These are phyloP conservation scores for Euclidium syriacum DNA, from an alignment of 345 rosid species.

Conservation along the genomic window DNA sequence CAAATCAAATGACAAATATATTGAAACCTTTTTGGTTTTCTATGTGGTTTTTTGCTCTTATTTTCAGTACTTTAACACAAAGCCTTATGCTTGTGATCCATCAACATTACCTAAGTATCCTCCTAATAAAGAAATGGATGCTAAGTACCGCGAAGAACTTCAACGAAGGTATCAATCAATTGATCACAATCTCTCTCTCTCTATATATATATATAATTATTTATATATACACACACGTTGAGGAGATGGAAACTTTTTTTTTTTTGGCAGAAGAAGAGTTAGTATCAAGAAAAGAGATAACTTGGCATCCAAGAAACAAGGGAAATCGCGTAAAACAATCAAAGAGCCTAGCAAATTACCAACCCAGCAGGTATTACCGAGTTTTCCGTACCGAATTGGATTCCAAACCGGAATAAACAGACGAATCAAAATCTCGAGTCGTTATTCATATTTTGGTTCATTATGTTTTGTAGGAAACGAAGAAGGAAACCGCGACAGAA, in stretches of 20 bases:
- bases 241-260: neutral
- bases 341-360: conserved; percentile 34
- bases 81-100: conserved; percentile 68
- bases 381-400: neutral
- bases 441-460: neutral
- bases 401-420: conserved; percentile 6
- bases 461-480: conserved; percentile 34
- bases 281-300: conserved; percentile 35
- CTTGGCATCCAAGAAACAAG: conserved; percentile 36
- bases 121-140: conserved; percentile 79
- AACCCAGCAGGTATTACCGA: conserved; percentile 33
- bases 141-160: conserved; percentile 58
- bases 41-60: conserved; percentile 3
- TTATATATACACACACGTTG: too few relatives aligned
- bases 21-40: neutral
- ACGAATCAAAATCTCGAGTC: neutral
- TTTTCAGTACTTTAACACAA: conserved; percentile 54
- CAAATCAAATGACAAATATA: neutral
- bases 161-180: conserved; percentile 38
- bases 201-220: neutral
- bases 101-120: conserved; percentile 68
- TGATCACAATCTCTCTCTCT: neutral
- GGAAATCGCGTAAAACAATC: conserved; percentile 34
- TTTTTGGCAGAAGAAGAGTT: conserved; percentile 45
- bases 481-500: conserved; percentile 27